Evolutionary conservation across 768 basidiomycete species (phyloP).

Genomic region (Kwoniella heveanensis): DNA sequence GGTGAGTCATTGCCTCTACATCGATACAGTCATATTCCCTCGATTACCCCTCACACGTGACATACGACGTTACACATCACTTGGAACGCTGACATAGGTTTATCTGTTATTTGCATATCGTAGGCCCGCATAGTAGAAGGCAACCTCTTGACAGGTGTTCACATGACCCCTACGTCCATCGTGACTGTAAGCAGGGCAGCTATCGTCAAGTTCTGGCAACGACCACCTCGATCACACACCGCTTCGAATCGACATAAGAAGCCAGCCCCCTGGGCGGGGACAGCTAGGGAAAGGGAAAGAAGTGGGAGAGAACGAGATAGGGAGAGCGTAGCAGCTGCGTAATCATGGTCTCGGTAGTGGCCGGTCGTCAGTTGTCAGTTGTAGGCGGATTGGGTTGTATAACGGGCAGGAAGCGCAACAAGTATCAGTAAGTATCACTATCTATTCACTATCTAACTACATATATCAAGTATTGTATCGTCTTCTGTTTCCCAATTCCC

Average conservation of each 20-base stretch:
- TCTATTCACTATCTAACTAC: too few relatives aligned
- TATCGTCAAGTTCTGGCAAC: slow-evolving; percentile 74
- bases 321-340: slow-evolving; percentile 2
- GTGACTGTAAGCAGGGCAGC: slow-evolving; percentile 78
- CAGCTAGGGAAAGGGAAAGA: not conserved
- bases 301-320: not conserved
- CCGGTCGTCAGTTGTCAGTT: too few relatives aligned
- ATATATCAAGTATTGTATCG: too few relatives aligned
- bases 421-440: too few relatives aligned
- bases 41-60: too few relatives aligned
- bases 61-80: not conserved
- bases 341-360: not conserved
- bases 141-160: slow-evolving; percentile 73
- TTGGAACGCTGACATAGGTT: too few relatives aligned
- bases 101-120: too few relatives aligned
- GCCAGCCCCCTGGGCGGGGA: not conserved
- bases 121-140: slow-evolving; percentile 80
- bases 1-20: slow-evolving; percentile 62
- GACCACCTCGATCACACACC: slow-evolving; percentile 32
- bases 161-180: slow-evolving; percentile 75
- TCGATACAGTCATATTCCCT: too few relatives aligned
- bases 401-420: too few relatives aligned
- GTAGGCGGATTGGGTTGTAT: too few relatives aligned
- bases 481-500: too few relatives aligned
- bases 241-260: not conserved